Conservation (phyloP, 192 early-diverging fungal species). For the Pilobolus umbonatus region DNA sequence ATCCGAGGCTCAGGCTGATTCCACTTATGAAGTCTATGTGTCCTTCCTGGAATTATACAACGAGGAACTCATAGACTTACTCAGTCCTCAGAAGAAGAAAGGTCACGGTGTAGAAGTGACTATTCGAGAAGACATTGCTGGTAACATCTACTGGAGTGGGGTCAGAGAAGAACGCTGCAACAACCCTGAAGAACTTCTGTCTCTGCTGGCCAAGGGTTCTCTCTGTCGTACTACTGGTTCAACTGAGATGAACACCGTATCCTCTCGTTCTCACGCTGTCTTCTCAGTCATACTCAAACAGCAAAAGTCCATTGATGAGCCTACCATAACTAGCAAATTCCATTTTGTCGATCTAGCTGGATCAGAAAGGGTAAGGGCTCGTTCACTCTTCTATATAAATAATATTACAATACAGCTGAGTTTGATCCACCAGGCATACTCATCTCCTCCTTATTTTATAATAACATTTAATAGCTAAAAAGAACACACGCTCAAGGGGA, state of each 20-base stretch:
- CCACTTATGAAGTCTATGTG: conserved; percentile 52
- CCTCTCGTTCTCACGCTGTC: conserved; percentile 94
- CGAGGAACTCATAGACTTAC: conserved; percentile 89
- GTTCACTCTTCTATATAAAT: neutral
- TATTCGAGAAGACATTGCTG: conserved; percentile 80
- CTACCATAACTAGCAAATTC: conserved; percentile 67
- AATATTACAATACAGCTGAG: neutral
- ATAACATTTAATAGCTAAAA: conserved; percentile 54
- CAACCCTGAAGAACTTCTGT: conserved; percentile 59
- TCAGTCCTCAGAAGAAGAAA: conserved; percentile 38
- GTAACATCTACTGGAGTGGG: conserved; percentile 82
- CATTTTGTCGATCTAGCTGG: conserved; percentile 99
- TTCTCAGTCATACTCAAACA: conserved; percentile 88
- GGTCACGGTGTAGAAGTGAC: conserved; percentile 26
- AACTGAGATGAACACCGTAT: conserved; percentile 93
- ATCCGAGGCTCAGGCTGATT: conserved; percentile 30
- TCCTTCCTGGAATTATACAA: conserved; percentile 97
- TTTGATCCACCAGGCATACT: neutral
- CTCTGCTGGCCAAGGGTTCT: conserved; percentile 47
- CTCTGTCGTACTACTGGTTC: conserved; percentile 69
- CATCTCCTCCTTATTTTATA: neutral
- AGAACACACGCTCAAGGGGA: conserved; percentile 88
- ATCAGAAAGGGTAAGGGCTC: conserved; percentile 64
- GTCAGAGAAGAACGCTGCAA: conserved; percentile 73
- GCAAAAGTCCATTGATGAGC: conserved; percentile 40